phyloP scores from a whole-genome alignment of 2,329 filamentous ascomycete species.

The Epichloe coenophiala region DNA sequence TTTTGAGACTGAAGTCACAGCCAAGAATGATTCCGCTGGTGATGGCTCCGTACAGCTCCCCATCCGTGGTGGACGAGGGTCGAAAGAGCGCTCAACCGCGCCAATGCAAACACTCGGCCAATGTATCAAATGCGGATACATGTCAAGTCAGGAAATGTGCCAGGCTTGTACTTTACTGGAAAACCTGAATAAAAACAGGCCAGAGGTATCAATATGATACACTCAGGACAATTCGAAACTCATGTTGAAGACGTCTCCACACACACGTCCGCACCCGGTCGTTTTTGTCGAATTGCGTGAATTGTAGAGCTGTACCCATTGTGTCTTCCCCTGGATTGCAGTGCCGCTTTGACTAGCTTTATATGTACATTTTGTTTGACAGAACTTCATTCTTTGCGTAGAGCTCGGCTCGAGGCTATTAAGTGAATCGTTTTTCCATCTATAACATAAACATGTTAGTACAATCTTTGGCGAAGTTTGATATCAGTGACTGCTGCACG shows the following conservation, averaged over 20 bases:
- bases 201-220: constrained; percentile 40
- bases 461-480: neutral
- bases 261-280: neutral
- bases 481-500: constrained; percentile 7
- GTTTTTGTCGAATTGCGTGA: neutral
- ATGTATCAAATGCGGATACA: constrained; percentile 82
- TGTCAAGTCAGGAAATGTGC: constrained; percentile 87
- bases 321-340: neutral
- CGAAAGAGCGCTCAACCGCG: constrained; percentile 16
- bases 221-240: neutral
- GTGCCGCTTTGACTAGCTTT: constrained; percentile 1
- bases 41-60: constrained; percentile 21
- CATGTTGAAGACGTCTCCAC: neutral
- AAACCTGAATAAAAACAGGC: constrained; percentile 69
- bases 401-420: constrained; percentile 8
- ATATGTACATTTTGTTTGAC: constrained; percentile 8
- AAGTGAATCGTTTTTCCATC: constrained; percentile 41
- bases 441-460: constrained; percentile 13
- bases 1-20: constrained; percentile 21
- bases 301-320: neutral
- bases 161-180: constrained; percentile 88
- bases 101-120: constrained; percentile 65
- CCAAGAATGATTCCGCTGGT: constrained; percentile 9
- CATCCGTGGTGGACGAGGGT: constrained; percentile 14
- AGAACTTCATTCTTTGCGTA: neutral